Conservation (phyloP, 1,284 basidiomycete genomes). For the Ceratobasidium sp. region DNA sequence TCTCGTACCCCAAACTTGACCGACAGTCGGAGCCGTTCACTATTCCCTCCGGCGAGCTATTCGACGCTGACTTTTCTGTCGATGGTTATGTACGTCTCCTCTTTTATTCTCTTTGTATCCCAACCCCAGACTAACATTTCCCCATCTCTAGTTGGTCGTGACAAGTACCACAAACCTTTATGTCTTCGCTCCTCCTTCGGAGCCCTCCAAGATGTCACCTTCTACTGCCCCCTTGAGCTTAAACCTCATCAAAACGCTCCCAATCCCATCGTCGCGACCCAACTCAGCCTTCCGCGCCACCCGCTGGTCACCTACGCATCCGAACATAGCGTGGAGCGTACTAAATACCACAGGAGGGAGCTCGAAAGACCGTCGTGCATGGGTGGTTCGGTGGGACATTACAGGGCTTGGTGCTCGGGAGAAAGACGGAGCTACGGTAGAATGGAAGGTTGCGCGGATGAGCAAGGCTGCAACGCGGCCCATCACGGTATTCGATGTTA, state of each 20-base stretch:
- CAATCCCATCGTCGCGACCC: conserved; percentile 15
- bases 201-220: conserved; percentile 22
- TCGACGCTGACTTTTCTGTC: conserved; percentile 76
- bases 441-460: conserved; percentile 67
- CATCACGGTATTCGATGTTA: conserved; percentile 88
- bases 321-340: conserved; percentile 35
- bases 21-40: conserved; percentile 64
- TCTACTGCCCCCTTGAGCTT: conserved; percentile 23
- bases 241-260: conserved; percentile 13
- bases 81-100: conserved; percentile 62
- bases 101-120: neutral
- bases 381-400: conserved; percentile 47
- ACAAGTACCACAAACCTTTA: conserved; percentile 49
- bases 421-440: conserved; percentile 46
- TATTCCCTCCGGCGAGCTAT: conserved; percentile 76
- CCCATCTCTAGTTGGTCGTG: conserved; percentile 46
- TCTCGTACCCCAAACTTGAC: conserved; percentile 74
- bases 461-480: conserved; percentile 76
- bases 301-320: conserved; percentile 26
- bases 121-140: conserved; percentile 10
- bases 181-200: conserved; percentile 46
- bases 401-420: conserved; percentile 53
- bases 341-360: conserved; percentile 15
- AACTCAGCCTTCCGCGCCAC: conserved; percentile 30
- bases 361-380: conserved; percentile 32